Percentiles rank a stretch among this genome's conserved stretches.
phyloP scores from a whole-genome alignment of 768 basidiomycete species.

The Naganishia friedmannii region DNA sequence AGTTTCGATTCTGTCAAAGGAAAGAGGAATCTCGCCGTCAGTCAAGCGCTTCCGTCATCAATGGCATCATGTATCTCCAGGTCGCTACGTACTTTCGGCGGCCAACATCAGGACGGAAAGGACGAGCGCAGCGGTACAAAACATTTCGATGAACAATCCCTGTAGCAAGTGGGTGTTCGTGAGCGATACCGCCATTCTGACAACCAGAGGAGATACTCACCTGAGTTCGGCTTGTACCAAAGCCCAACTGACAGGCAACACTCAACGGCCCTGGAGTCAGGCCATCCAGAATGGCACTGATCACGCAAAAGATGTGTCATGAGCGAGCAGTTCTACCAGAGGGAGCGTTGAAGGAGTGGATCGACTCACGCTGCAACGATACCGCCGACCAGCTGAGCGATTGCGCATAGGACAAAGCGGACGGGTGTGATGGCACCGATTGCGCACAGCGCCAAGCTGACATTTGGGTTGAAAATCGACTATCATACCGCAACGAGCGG shows the following conservation, averaged over 20 bases:
- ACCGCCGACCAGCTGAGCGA: constrained; percentile 30
- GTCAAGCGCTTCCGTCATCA: not conserved
- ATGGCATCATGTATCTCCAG: not conserved
- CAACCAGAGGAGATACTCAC: not conserved
- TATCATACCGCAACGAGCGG: not conserved
- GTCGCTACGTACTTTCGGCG: constrained; percentile 34
- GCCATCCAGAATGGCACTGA: constrained; percentile 43
- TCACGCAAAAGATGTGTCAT: not conserved
- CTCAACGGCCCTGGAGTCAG: constrained; percentile 42
- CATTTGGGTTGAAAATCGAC: constrained; percentile 33
- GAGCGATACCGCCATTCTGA: not conserved
- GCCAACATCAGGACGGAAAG: constrained; percentile 48
- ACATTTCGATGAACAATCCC: constrained; percentile 51
- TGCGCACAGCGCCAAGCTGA: constrained; percentile 40
- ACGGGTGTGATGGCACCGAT: constrained; percentile 45
- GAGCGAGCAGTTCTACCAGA: not conserved
- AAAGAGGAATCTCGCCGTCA: constrained; percentile 29
- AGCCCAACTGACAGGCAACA: constrained; percentile 36
- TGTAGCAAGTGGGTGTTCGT: constrained; percentile 13
- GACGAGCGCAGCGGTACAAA: constrained; percentile 44
- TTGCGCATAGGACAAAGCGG: constrained; percentile 38
- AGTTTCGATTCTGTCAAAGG: constrained; percentile 21
- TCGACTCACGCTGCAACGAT: constrained; percentile 27
- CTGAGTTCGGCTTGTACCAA: constrained; percentile 38
- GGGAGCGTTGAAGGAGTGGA: too few relatives aligned